Evolutionary conservation across 2,329 filamentous ascomycete species (phyloP), one percentile per base, ranked within the genome.

Genomic region (Pestalotiopsis sp.): DNA sequence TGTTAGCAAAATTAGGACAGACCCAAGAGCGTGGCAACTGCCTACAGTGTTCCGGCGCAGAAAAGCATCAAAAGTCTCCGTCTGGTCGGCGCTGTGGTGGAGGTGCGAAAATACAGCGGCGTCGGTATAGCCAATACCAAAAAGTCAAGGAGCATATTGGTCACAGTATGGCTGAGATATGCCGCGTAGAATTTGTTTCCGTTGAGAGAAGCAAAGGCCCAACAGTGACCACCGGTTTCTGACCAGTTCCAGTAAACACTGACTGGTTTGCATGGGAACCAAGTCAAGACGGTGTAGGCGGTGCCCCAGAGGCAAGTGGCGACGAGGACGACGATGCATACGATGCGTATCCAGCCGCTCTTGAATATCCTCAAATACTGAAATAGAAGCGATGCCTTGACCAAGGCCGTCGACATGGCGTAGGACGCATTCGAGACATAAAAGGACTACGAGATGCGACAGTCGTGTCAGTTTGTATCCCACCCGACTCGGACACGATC

Each of bases 321-420:
- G 14, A 68, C 72, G 57, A 78, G 69, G 52, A 77, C 71, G 25
- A 72, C 68, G 68, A 75, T 76, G 56, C 75, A 77, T 36, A 74
- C 31, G 14, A 67, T 67, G 36, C 75, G 71, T 25, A 68, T 56
- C 3, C 17, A 67, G 9, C 71, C 72, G 9, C 66, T 68, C 1
- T 72, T 67, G 71, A 78, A 80, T 17, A 81, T 72, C 5, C 79
- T 77, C 14, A 81, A 74, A 69, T 80, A 82, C 45, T 81, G 80
- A 7, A 78, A 68, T 1, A 81, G 73, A 0, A 82, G 76, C 5
- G 79, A 80, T 7, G 81, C 72, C 64, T 82, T 82, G 72, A 80
- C 78, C 25, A 81, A 74, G 0, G 77, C 75, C 13, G 77, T 79
- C 9, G 78, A 80, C 58, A 78, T 69, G 17, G 69, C 73, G 70